A percentile compares a stretch with the other conserved stretches of the same genome.
phyloP scores from a whole-genome alignment of 2,329 filamentous ascomycete species.

The Pseudonectria buxi region DNA sequence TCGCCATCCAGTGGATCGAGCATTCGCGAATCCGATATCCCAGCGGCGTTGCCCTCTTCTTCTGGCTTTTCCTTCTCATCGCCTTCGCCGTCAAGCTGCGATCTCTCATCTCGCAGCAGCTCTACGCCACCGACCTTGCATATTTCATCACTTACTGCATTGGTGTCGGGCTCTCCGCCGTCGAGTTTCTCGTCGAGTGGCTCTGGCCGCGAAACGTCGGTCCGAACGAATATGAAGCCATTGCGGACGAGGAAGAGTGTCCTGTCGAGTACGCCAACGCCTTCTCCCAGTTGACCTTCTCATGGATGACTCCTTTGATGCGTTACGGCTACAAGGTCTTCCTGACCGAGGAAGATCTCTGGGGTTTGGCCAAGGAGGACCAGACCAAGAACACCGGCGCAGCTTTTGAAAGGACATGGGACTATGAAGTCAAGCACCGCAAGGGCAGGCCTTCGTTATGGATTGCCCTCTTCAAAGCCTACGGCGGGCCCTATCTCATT shows the following conservation, averaged over 20 bases:
- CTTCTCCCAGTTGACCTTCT: constrained; percentile 89
- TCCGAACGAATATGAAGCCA: constrained; percentile 48
- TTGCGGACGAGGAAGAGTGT: constrained; percentile 55
- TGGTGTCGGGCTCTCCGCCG: constrained; percentile 60
- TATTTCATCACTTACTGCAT: constrained; percentile 75
- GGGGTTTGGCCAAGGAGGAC: constrained; percentile 79
- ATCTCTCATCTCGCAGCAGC: constrained; percentile 72
- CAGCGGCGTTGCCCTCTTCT: constrained; percentile 83
- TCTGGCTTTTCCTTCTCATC: constrained; percentile 83
- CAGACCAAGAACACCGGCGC: constrained; percentile 67
- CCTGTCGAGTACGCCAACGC: constrained; percentile 87
- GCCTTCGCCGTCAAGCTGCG: constrained; percentile 76
- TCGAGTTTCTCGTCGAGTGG: constrained; percentile 78
- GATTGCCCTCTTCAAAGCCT: constrained; percentile 76
- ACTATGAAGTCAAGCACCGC: constrained; percentile 59
- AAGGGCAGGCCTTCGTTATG: constrained; percentile 65
- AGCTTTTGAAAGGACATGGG: constrained; percentile 69
- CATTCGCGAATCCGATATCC: constrained; percentile 76
- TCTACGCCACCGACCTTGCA: constrained; percentile 57
- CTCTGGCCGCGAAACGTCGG: constrained; percentile 68
- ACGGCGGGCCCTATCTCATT: constrained; percentile 75
- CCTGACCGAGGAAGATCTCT: constrained; percentile 89
- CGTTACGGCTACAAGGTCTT: constrained; percentile 86
- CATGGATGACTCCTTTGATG: constrained; percentile 99
- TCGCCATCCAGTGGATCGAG: constrained; percentile 77